A percentile compares a stretch with the other conserved stretches of the same genome.
Conservation (phyloP, 2,329 filamentous ascomycete genomes). For the Dactylella cylindrospora region DNA sequence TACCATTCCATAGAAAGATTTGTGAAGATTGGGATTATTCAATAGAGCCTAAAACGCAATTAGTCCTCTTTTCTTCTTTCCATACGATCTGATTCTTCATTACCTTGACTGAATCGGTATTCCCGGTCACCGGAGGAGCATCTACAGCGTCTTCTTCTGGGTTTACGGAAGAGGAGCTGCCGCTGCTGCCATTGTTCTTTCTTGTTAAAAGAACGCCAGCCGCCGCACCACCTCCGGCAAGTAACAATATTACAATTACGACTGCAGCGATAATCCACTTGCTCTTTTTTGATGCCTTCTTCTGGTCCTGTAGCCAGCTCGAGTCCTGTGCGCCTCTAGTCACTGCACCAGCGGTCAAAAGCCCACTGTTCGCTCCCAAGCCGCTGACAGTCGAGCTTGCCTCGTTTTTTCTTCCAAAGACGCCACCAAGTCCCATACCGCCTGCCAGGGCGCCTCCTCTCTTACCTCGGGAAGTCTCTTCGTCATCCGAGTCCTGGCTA, state of each 20-base stretch:
- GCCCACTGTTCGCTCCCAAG: constrained; percentile 26
- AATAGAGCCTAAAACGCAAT: constrained; percentile 68
- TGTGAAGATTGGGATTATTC: constrained; percentile 79
- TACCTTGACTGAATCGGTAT: constrained; percentile 59
- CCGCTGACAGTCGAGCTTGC: constrained; percentile 25
- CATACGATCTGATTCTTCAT: constrained; percentile 67
- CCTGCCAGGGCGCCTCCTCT: constrained; percentile 17
- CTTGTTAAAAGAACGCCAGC: constrained; percentile 71
- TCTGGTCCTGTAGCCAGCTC: constrained; percentile 64
- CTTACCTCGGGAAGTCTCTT: constrained; percentile 31
- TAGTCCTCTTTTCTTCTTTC: background rate
- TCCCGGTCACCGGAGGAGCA: constrained; percentile 57
- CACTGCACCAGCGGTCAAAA: constrained; percentile 7
- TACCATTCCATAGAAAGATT: constrained; percentile 82
- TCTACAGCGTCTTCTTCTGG: constrained; percentile 46
- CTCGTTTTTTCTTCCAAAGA: constrained; percentile 38
- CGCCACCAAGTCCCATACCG: constrained; percentile 20
- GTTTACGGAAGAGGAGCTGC: constrained; percentile 46
- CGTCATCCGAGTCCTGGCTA: constrained; percentile 41
- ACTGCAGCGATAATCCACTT: constrained; percentile 69
- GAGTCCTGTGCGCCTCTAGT: constrained; percentile 48
- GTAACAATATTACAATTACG: constrained; percentile 67
- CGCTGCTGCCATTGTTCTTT: constrained; percentile 52
- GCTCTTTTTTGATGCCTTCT: constrained; percentile 65
- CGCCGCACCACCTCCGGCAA: constrained; percentile 68